phyloP scores from a whole-genome alignment of 805 yeast species.

The Yueomyces sp. region DNA sequence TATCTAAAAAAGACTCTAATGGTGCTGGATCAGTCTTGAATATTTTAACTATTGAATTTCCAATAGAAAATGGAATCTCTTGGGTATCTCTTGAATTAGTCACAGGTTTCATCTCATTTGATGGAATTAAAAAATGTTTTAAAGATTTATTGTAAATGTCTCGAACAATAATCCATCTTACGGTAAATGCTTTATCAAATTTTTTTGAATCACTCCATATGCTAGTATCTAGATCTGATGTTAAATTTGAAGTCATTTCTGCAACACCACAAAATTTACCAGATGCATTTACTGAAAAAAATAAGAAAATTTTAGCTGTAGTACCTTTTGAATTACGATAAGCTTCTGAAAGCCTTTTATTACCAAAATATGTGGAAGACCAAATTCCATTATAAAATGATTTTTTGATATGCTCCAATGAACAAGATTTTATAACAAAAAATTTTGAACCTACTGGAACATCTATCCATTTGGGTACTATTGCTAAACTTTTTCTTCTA shows the following conservation, averaged over 20 bases:
- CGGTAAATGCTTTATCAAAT: slow-evolving; percentile 40
- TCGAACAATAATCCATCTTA: slow-evolving; percentile 39
- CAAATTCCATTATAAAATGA: slow-evolving; percentile 38
- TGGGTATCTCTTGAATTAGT: slow-evolving; percentile 52
- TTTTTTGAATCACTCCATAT: slow-evolving; percentile 33
- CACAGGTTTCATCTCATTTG: slow-evolving; percentile 37
- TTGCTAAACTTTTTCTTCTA: slow-evolving; percentile 5
- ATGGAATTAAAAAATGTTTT: slow-evolving; percentile 31
- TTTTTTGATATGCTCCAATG: slow-evolving; percentile 33
- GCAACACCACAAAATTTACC: slow-evolving; percentile 48
- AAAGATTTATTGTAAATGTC: slow-evolving; percentile 38
- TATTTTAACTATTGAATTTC: slow-evolving; percentile 33
- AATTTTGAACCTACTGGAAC: slow-evolving; percentile 24
- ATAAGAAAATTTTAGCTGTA: slow-evolving; percentile 29
- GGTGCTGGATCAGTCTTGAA: slow-evolving; percentile 20
- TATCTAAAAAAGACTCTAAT: slow-evolving; percentile 11
- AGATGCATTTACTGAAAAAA: slow-evolving; percentile 46
- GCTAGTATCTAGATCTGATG: slow-evolving; percentile 22
- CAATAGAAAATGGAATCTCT: slow-evolving; percentile 38
- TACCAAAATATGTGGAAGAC: slow-evolving; percentile 49
- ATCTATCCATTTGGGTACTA: slow-evolving; percentile 15
- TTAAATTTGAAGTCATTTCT: slow-evolving; percentile 31
- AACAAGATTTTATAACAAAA: slow-evolving; percentile 45
- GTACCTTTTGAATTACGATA: slow-evolving; percentile 10
- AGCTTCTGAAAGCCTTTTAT: slow-evolving; percentile 36